Evolutionary conservation across 352 stramenopile species (phyloP).

Genomic region (Blastocystis sp.): DNA sequence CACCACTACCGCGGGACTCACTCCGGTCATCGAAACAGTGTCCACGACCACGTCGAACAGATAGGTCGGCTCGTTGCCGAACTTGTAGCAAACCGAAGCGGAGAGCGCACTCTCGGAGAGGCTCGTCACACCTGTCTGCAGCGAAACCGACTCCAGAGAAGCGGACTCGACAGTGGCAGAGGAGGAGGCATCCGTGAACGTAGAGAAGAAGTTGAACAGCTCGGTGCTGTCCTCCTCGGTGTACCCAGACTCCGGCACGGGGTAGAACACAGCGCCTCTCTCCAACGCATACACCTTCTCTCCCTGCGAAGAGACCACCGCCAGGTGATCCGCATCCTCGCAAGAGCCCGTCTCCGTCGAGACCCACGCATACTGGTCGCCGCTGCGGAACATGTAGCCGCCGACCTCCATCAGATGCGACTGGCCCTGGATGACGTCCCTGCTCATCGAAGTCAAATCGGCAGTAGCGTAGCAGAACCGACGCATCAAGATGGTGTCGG

Average conservation of each 20-base stretch:
- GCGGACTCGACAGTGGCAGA: neutral
- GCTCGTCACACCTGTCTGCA: neutral
- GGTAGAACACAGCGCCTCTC: neutral
- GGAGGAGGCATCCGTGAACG: neutral
- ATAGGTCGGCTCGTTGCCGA: conserved; percentile 8
- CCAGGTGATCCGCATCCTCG: neutral
- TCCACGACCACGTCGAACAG: conserved; percentile 29
- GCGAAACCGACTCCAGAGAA: neutral
- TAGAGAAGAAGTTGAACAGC: conserved; percentile 39
- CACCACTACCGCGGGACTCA: neutral
- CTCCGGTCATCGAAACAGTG: neutral
- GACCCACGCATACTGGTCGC: conserved; percentile 13
- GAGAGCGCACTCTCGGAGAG: neutral
- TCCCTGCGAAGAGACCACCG: neutral
- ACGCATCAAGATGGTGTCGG: neutral
- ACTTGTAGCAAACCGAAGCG: conserved; percentile 33
- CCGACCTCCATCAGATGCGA: neutral
- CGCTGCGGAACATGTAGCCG: conserved; percentile 30
- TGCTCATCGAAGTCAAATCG: neutral
- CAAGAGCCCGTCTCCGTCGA: neutral
- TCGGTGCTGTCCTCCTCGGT: conserved; percentile 44
- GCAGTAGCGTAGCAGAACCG: neutral
- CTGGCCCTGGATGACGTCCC: neutral
- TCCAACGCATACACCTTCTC: neutral
- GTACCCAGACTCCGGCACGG: neutral